phyloP scores from a whole-genome alignment of 2,329 filamentous ascomycete genomes.

The Verticillium zaregamsianum region DNA sequence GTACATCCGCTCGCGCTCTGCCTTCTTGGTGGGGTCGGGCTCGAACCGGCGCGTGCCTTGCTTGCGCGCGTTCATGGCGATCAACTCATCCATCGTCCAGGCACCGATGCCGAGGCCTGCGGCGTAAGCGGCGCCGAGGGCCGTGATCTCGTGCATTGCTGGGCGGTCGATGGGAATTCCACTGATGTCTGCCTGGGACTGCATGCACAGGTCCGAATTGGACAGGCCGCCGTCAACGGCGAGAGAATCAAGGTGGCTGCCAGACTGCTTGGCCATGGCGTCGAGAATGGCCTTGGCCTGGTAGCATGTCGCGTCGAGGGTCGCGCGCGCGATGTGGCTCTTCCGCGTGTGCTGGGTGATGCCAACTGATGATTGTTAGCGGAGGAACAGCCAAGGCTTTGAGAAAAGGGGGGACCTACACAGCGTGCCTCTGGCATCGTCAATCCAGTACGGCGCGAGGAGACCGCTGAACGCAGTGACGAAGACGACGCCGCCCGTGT shows the following conservation, averaged over 20 bases:
- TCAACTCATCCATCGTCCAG: constrained; percentile 61
- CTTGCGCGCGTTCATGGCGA: constrained; percentile 71
- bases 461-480: constrained; percentile 89
- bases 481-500: constrained; percentile 81
- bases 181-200: constrained; percentile 82
- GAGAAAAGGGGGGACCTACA: constrained; percentile 43
- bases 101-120: constrained; percentile 80
- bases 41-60: constrained; percentile 66
- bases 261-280: constrained; percentile 84
- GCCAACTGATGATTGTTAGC: constrained; percentile 49
- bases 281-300: constrained; percentile 90
- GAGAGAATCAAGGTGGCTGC: constrained; percentile 68
- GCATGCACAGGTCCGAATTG: constrained; percentile 86
- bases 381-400: neutral
- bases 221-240: constrained; percentile 88
- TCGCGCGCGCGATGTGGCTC: constrained; percentile 84
- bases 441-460: constrained; percentile 93
- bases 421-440: constrained; percentile 84
- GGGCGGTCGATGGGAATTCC: constrained; percentile 79
- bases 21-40: constrained; percentile 51
- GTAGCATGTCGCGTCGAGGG: constrained; percentile 86
- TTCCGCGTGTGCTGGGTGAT: constrained; percentile 81
- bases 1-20: constrained; percentile 36
- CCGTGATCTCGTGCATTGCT: constrained; percentile 85
- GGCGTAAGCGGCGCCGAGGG: constrained; percentile 82